Base-by-base conservation (phyloP, 371 early-diverging fungal species). In the Mucor velutinosus region DNA sequence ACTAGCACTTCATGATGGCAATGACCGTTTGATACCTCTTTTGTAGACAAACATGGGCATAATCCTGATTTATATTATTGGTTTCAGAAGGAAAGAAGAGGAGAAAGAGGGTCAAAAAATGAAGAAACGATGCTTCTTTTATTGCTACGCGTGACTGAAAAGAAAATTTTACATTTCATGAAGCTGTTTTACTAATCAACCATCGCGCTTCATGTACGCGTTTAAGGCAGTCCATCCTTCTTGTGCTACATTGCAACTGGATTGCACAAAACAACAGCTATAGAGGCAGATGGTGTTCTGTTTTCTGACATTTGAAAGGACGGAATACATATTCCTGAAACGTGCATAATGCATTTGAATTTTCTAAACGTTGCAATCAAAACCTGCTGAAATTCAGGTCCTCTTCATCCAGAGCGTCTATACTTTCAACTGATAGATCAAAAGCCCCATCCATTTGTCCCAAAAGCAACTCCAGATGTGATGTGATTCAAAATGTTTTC, bases 11-110 rank as follows among this genome's bases (percentile, higher is more conserved):
- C 1, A 49, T 49, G 11, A 49, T 21, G 49, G 21, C 19, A 49
- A 49, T 10, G 6, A 39, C 7, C 14, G 35, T 7, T 33, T 55
- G 55, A 43, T 84, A 89, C 91, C 90, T 86, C 92, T 70, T 77
- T 92, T 92, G 76, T 83, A 80, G 57, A 92, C 93, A 78, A 89
- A 90, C 93, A 92, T 92, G 12, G 68, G 68, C 68, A 67, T 72
- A 33, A 19, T 58, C 30, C 8, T 59, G 8, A 63, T 21, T 37
- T 11, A 11, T 39, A 65, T 27, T 33, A 19, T 47, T 41, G 14
- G 37, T 61, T 41, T 61, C 61, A 61, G 47, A 37, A 39, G 47
- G n/a, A 12, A 45, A 43, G 33, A 27, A 64, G 30, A 60, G 39
- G n/a, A 37, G 37, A 21, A 64, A 27, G 17, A 64, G 23, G 45